Conservation (phyloP, 2,329 filamentous ascomycete genomes). For the Diplodia corticola region DNA sequence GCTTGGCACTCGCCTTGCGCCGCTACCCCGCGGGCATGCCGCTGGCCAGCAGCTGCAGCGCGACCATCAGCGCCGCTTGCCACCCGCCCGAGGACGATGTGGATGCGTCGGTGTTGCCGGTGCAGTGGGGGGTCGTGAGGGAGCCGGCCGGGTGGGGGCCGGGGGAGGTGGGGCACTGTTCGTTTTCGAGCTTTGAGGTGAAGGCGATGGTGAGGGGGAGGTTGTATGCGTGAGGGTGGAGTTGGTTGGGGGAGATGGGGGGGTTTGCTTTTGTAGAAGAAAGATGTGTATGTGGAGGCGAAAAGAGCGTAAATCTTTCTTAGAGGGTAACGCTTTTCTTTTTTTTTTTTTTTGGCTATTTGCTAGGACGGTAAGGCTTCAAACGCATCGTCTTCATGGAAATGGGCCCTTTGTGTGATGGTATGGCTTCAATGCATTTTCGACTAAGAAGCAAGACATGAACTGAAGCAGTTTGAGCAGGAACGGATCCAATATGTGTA, state of each 20-base stretch:
- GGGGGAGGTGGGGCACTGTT: conserved; percentile 26
- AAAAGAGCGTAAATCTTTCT: too few species aligned
- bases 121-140: conserved; percentile 33
- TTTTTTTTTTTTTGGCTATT: too few species aligned
- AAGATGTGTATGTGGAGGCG: neutral
- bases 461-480: too few species aligned
- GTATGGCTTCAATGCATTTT: too few species aligned
- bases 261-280: neutral
- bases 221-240: conserved; percentile 24
- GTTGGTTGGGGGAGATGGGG: too few species aligned
- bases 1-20: conserved; percentile 24
- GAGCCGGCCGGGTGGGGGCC: conserved; percentile 6
- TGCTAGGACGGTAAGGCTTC: too few species aligned
- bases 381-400: too few species aligned
- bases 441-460: too few species aligned
- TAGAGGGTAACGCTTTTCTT: too few species aligned
- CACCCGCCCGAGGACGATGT: conserved; percentile 28
- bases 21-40: conserved; percentile 32
- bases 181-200: conserved; percentile 29
- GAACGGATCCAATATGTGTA: too few species aligned
- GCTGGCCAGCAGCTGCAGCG: conserved; percentile 32
- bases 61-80: conserved; percentile 39
- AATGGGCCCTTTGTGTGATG: too few species aligned
- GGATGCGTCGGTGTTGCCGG: conserved; percentile 26
- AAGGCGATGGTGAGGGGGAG: conserved; percentile 24